phyloP scores from a whole-genome alignment of 805 yeast genomes.

The Ogataea polymorpha region DNA sequence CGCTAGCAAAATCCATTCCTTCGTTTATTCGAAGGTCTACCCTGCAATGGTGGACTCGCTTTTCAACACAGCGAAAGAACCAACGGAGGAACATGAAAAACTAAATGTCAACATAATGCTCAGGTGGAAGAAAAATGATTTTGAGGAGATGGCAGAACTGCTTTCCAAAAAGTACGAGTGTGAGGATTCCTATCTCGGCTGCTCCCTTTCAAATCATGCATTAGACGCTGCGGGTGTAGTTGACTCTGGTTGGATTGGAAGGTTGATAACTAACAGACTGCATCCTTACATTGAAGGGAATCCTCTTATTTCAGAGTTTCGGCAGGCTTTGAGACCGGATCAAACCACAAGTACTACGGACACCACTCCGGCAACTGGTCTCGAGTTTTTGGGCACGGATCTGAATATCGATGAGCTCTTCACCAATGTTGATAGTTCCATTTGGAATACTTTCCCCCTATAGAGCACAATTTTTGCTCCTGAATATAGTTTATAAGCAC shows the following conservation, averaged over 20 bases:
- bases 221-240: background rate
- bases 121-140: background rate
- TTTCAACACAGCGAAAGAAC: conserved; percentile 11
- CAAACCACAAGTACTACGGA: background rate
- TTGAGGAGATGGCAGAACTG: background rate
- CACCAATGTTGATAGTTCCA: background rate
- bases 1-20: conserved; percentile 17
- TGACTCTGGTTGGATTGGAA: conserved; percentile 15
- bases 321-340: background rate
- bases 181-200: background rate
- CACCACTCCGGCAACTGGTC: background rate
- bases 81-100: background rate
- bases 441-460: background rate
- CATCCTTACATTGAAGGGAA: background rate
- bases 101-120: background rate
- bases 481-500: background rate
- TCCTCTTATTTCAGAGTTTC: background rate
- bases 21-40: conserved; percentile 7
- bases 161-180: background rate
- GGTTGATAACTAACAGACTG: conserved; percentile 8
- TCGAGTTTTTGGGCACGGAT: background rate
- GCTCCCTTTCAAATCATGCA: background rate
- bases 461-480: background rate
- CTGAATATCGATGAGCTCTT: background rate
- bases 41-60: conserved; percentile 1